Conservation (phyloP, 1,139 yeast genomes). For the Debaryomyces psychrophilus region DNA sequence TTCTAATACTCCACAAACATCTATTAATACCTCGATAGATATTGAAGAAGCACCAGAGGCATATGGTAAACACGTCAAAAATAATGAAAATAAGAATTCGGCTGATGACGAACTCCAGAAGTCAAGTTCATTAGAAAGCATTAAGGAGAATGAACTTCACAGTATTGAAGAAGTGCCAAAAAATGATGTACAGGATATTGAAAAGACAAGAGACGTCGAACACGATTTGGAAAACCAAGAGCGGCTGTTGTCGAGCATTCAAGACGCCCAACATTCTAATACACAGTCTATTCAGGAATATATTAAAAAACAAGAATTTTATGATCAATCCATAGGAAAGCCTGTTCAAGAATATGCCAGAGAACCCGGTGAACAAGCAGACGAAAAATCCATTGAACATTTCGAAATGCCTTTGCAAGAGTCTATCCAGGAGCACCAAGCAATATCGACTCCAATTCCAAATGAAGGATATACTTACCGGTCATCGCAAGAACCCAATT, state of each 20-base stretch:
- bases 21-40: constrained; percentile 25
- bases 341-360: background rate
- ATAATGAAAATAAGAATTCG: background rate
- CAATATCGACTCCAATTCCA: background rate
- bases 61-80: background rate
- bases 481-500: background rate
- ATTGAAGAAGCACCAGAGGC: constrained; percentile 7
- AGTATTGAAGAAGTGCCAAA: constrained; percentile 6
- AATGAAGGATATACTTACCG: background rate
- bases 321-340: background rate
- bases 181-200: background rate
- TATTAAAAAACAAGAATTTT: background rate
- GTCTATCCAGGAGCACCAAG: background rate
- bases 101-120: constrained; percentile 6
- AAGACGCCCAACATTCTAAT: background rate
- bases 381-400: background rate
- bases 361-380: background rate
- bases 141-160: constrained; percentile 5
- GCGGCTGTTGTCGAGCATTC: background rate
- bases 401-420: background rate
- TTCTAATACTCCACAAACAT: constrained; percentile 44
- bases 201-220: background rate
- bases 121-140: constrained; percentile 6
- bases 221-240: background rate
- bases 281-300: background rate